These are phyloP conservation scores for Senna tora DNA, from an alignment of 306 rosid species.

Conservation along the genomic window DNA sequence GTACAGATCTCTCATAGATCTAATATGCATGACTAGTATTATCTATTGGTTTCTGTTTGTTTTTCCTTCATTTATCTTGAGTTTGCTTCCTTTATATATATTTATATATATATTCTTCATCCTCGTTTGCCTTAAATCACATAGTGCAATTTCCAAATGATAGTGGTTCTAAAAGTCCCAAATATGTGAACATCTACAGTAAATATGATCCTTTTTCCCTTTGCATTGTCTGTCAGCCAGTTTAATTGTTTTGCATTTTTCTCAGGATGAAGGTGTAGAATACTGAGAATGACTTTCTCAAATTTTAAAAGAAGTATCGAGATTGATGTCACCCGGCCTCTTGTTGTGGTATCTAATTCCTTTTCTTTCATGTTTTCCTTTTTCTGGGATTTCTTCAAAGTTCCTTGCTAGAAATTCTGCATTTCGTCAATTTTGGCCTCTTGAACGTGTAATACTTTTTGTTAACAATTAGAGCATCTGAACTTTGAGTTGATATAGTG, in stretches of 20 bases:
- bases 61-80: not conserved
- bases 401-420: not conserved
- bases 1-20: not conserved
- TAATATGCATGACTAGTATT: not conserved
- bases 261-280: constrained; percentile 17
- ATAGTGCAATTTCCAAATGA: not conserved
- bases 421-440: not conserved
- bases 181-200: not conserved
- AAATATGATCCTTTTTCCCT: not conserved
- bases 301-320: not conserved
- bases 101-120: not conserved
- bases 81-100: not conserved
- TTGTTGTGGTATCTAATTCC: not conserved
- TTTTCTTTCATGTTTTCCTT: constrained; percentile 14
- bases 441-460: constrained; percentile 6
- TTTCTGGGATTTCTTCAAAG: constrained; percentile 13
- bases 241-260: constrained; percentile 7
- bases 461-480: constrained; percentile 6
- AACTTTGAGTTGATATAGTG: constrained; percentile 29
- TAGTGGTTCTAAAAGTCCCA: not conserved
- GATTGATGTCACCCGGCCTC: constrained; percentile 12
- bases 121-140: not conserved
- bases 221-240: not conserved
- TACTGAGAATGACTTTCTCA: not conserved
- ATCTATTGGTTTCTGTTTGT: not conserved